These are phyloP conservation scores for Astragalus membranaceus DNA, from an alignment of 306 rosid species.

Conservation along the genomic window DNA sequence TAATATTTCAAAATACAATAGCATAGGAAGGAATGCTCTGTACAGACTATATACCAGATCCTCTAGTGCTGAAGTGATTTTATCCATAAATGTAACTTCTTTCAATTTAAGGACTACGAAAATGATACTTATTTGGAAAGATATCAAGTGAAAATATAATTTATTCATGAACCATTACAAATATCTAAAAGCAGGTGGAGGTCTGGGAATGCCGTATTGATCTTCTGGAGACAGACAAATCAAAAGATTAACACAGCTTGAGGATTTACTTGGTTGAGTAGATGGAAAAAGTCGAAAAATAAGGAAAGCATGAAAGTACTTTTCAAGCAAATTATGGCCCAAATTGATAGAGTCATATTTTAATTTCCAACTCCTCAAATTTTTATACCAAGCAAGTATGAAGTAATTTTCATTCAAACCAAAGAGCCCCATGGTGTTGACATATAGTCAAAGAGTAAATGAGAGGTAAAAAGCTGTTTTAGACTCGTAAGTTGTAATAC, in stretches of 20 bases:
- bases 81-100: conserved; percentile 17
- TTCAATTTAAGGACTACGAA: conserved; percentile 9
- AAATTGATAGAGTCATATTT: background rate
- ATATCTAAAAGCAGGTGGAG: conserved; percentile 6
- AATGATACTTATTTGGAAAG: conserved; percentile 9
- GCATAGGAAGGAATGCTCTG: background rate
- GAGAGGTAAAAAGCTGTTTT: background rate
- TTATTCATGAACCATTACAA: conserved; percentile 1
- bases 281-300: background rate
- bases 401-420: background rate
- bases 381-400: background rate
- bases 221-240: background rate
- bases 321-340: background rate
- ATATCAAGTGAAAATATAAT: background rate
- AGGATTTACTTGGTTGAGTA: conserved; percentile 1
- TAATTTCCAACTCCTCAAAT: background rate
- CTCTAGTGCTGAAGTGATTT: conserved; percentile 1
- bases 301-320: background rate
- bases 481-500: background rate
- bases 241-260: background rate
- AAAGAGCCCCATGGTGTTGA: background rate
- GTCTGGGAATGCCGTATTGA: background rate
- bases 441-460: background rate
- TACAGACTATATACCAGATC: background rate
- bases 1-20: conserved; percentile 10